Base-by-base conservation (phyloP, 2,329 filamentous ascomycete species). In the Penicillium sp. region DNA sequence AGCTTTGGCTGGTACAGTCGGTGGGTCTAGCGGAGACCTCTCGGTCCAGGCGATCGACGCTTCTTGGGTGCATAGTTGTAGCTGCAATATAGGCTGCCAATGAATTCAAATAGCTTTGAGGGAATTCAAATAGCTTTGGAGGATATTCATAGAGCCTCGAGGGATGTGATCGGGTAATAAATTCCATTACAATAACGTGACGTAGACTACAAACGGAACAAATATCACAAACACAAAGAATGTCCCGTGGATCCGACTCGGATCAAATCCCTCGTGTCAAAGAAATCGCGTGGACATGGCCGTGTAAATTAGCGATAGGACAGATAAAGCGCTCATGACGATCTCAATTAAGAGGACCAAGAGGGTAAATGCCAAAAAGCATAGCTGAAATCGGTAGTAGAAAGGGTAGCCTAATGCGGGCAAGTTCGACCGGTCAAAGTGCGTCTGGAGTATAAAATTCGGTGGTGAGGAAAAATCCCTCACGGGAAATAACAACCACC, bases 391-490 rank as follows among this genome's bases (percentile, higher is more conserved):
- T 7, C 34, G n/a, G 34, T 5, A 36, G 13, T 36, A 5, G 6
- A 36, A 36, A 16, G 34, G 42, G 59, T 52, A 54, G 52, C 45
- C 50, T 51, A 40, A 36, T 43, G 47, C 21, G 43, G 42, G 18
- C n/a, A 32, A 42, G 49, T 55, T 24, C n/a, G 32, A 45, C 46
- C 55, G 11, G 43, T 42, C 54, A 27, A 27, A 27, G 18, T 27
- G 24, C 47, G 43, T 51, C 48, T 36, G 39, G 47, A 50, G 52
- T 16, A 44, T 27, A 29, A 1, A 27, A 24, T 10, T 46, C 47
- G 53, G 53, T 65, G 62, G 61, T 29, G 51, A 59, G 43, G 53
- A 62, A 58, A 59, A 65, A 65, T 65, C 61, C 48, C 62, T 54
- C 62, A 65, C 54, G 43, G 16, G 27, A 44, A 54, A 45, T 44